Conservation (phyloP, 129 eudicot species). For the Flaveria sonorensis region DNA sequence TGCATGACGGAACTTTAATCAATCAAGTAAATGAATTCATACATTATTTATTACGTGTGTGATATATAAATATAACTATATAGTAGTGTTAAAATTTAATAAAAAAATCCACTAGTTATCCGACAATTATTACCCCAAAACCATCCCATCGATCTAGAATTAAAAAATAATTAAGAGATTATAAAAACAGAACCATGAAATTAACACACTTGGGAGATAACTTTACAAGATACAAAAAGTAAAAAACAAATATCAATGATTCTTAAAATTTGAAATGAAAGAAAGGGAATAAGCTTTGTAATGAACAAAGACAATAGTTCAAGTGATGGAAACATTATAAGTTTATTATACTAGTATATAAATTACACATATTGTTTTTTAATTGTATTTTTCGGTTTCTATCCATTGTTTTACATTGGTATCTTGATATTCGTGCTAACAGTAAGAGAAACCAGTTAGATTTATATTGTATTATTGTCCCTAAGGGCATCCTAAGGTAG, state of each 20-base stretch:
- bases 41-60: too few relatives aligned
- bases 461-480: too few relatives aligned
- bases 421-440: too few relatives aligned
- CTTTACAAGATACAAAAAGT: neutral
- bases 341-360: neutral
- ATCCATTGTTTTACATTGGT: too few relatives aligned
- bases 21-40: too few relatives aligned
- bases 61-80: too few relatives aligned
- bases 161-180: neutral
- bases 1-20: too few relatives aligned
- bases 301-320: conserved; percentile 14
- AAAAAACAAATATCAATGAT: conserved; percentile 17
- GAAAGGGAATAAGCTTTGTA: conserved; percentile 8
- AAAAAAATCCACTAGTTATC: neutral
- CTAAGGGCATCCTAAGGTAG: too few relatives aligned
- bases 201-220: neutral
- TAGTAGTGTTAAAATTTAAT: too few relatives aligned
- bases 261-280: neutral
- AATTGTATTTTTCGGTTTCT: neutral
- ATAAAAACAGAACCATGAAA: neutral
- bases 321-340: neutral
- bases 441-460: too few relatives aligned
- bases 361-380: neutral
- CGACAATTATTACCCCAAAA: neutral
- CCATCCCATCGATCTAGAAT: neutral